phyloP scores from a whole-genome alignment of 805 yeast species.

The Cyberlindnera euphorbiiphila region DNA sequence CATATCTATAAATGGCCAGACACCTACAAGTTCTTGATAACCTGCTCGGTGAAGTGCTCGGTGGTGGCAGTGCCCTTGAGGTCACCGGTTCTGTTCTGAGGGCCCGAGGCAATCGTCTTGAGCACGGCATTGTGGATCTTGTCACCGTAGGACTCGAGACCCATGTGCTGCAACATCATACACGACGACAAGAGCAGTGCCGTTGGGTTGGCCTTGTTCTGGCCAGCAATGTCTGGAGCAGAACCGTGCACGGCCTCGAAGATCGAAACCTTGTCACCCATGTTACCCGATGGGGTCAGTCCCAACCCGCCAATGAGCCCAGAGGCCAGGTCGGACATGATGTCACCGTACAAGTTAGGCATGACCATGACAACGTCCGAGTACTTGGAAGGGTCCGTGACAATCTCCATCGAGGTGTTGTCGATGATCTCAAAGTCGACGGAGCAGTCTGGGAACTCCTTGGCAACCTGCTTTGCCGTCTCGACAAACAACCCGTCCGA shows the following conservation, averaged over 20 bases:
- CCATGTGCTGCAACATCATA: slow-evolving; percentile 99
- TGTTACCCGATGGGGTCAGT: slow-evolving; percentile 98
- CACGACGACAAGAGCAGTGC: slow-evolving; percentile 92
- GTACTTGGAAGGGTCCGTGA: slow-evolving; percentile 82
- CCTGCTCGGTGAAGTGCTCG: slow-evolving; percentile 84
- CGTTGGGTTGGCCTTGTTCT: slow-evolving; percentile 98
- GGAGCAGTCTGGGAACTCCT: slow-evolving; percentile 88
- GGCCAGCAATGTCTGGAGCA: slow-evolving; percentile 99
- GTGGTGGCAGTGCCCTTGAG: slow-evolving; percentile 91
- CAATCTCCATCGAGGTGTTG: slow-evolving; percentile 89
- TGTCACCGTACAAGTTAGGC: slow-evolving; percentile 99
- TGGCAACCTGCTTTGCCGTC: slow-evolving; percentile 83
- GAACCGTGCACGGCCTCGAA: slow-evolving; percentile 99
- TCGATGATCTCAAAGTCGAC: slow-evolving; percentile 86
- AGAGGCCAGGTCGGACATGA: slow-evolving; percentile 94
- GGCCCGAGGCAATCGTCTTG: slow-evolving; percentile 88
- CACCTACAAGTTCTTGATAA: slow-evolving; percentile 49
- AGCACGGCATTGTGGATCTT: slow-evolving; percentile 84
- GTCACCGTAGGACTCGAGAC: slow-evolving; percentile 75
- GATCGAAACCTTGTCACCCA: slow-evolving; percentile 97
- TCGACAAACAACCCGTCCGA: slow-evolving; percentile 96
- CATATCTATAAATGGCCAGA: too few relatives aligned
- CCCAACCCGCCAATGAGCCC: slow-evolving; percentile 99
- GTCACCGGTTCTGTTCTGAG: slow-evolving; percentile 95
- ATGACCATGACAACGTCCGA: slow-evolving; percentile 86